These are phyloP conservation scores for Ilex aquifolium DNA, from an alignment of 257 asterid species.

Conservation along the genomic window DNA sequence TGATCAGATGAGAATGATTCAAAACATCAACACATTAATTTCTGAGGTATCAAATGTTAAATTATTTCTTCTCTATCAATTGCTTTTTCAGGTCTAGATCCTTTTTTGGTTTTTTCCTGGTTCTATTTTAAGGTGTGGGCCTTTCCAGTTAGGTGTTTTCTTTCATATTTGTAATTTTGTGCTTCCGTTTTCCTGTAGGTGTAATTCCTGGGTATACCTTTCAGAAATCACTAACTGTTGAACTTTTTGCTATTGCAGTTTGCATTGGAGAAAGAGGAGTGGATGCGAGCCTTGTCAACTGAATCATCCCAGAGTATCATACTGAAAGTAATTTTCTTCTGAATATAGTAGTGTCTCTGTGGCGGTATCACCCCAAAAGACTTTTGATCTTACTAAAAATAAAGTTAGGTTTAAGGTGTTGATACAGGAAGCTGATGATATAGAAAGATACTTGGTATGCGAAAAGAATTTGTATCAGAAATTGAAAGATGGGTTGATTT, in stretches of 20 bases:
- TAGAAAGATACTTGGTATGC: neutral
- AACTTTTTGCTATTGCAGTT: constrained; percentile 43
- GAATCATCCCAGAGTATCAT: constrained; percentile 70
- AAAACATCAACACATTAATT: constrained; percentile 66
- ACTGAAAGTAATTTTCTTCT: constrained; percentile 56
- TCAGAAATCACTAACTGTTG: no score
- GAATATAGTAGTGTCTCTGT: neutral
- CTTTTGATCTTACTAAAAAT: neutral
- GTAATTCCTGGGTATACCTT: no score
- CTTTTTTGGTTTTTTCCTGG: constrained; percentile 10
- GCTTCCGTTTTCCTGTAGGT: no score
- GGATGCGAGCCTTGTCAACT: constrained; percentile 65
- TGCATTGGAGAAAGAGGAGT: constrained; percentile 78
- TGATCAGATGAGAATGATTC: constrained; percentile 80
- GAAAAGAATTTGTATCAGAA: neutral
- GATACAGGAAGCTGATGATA: neutral
- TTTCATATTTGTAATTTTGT: no score
- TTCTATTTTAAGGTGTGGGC: neutral
- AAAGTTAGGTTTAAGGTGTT: no score
- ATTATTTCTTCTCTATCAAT: neutral
- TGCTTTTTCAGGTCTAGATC: constrained; percentile 15
- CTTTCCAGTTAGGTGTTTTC: neutral
- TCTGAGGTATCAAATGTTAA: constrained; percentile 50
- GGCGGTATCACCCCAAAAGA: constrained; percentile 1
- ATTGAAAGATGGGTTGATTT: no score